phyloP scores from a whole-genome alignment of 2,329 filamentous ascomycete species.

The Fusarium oligoseptatum region DNA sequence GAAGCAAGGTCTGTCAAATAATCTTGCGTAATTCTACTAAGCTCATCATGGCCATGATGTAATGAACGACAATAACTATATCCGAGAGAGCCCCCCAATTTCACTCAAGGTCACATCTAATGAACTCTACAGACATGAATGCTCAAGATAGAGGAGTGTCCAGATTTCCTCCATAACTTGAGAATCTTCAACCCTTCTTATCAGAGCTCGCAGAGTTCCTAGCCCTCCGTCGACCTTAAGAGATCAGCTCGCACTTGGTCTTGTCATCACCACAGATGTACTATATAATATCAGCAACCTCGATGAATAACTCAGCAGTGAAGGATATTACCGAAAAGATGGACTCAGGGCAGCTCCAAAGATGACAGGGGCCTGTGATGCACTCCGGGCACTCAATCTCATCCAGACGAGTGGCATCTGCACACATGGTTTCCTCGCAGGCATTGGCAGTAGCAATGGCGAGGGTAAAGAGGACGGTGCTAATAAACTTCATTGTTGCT shows the following conservation, averaged over 20 bases:
- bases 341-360: neutral
- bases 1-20: neutral
- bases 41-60: neutral
- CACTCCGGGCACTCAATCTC: constrained; percentile 7
- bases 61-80: neutral
- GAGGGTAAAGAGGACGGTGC: neutral
- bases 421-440: neutral
- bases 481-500: neutral
- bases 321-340: neutral
- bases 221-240: neutral
- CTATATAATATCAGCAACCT: neutral
- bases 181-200: neutral
- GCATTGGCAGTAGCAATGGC: neutral
- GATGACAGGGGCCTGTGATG: constrained; percentile 10
- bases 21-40: neutral
- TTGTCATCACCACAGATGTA: constrained; percentile 22
- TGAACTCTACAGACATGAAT: neutral
- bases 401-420: neutral
- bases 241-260: constrained; percentile 12
- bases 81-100: neutral
- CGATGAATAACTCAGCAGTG: neutral
- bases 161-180: neutral
- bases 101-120: neutral
- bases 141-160: neutral
- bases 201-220: neutral